Percentiles rank a stretch among this genome's conserved stretches.
Conservation (phyloP, 768 basidiomycete genomes). For the Mycena galopus region DNA sequence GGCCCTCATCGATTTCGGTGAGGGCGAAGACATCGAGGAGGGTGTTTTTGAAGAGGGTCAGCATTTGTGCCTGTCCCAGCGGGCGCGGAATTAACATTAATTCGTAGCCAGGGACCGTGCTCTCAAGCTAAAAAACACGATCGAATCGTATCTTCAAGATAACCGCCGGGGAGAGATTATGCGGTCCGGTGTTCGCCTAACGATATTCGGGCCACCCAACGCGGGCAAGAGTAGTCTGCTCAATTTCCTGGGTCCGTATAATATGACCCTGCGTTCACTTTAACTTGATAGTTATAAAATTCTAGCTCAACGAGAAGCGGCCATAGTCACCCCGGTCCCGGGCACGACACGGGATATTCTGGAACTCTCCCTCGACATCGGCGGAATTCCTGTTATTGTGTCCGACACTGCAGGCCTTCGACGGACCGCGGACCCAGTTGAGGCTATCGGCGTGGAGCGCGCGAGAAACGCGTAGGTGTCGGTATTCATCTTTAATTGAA, state of each 20-base stretch:
- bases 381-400: constrained; percentile 83
- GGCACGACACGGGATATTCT: constrained; percentile 93
- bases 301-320: constrained; percentile 86
- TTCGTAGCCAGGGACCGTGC: constrained; percentile 69
- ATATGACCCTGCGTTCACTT: background rate
- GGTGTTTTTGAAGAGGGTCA: constrained; percentile 80
- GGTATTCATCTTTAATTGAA: background rate
- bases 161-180: constrained; percentile 86
- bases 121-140: constrained; percentile 59
- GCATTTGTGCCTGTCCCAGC: background rate
- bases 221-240: constrained; percentile 93
- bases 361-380: constrained; percentile 89
- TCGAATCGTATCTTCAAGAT: constrained; percentile 74
- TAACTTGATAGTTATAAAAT: background rate
- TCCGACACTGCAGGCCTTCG: constrained; percentile 91
- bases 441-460: constrained; percentile 84
- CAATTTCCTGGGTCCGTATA: constrained; percentile 78
- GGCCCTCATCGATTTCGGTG: constrained; percentile 94
- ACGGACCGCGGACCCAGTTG: constrained; percentile 75
- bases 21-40: constrained; percentile 92
- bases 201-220: constrained; percentile 94
- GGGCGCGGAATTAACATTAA: constrained; percentile 4
- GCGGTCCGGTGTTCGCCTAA: constrained; percentile 83
- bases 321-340: constrained; percentile 89
- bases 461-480: constrained; percentile 74